phyloP scores from a whole-genome alignment of 805 yeast genomes.

The Wickerhamiella shivajii region DNA sequence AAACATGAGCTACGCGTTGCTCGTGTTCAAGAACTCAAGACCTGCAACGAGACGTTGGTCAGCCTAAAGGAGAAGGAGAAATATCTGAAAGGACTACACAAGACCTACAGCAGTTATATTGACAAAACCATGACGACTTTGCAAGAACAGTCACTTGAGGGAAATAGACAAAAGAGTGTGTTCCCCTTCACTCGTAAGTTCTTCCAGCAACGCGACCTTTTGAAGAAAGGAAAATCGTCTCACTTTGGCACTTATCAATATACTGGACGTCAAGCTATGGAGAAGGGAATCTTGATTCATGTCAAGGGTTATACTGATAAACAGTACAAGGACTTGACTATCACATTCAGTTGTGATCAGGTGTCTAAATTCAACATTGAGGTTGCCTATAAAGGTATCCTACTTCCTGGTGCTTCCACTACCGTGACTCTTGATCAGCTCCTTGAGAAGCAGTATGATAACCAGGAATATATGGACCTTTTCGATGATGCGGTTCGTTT shows the following conservation, averaged over 20 bases:
- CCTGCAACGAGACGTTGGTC: slow-evolving; percentile 32
- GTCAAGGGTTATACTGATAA: slow-evolving; percentile 36
- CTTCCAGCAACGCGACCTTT: slow-evolving; percentile 57
- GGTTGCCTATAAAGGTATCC: slow-evolving; percentile 46
- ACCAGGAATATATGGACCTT: slow-evolving; percentile 35
- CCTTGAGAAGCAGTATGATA: slow-evolving; percentile 60
- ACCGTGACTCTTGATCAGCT: slow-evolving; percentile 57
- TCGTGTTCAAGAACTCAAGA: slow-evolving; percentile 32
- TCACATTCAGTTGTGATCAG: slow-evolving; percentile 62
- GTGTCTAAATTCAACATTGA: slow-evolving; percentile 63
- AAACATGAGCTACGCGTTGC: slow-evolving; percentile 38
- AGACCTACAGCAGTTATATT: slow-evolving; percentile 33
- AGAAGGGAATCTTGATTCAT: slow-evolving; percentile 50
- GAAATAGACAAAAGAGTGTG: slow-evolving; percentile 20
- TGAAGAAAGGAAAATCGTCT: slow-evolving; percentile 41
- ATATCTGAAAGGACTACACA: slow-evolving; percentile 29
- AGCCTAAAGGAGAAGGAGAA: slow-evolving; percentile 33
- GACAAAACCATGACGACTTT: slow-evolving; percentile 36
- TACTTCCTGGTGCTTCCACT: slow-evolving; percentile 40
- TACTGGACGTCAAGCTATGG: slow-evolving; percentile 59
- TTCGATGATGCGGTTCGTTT: slow-evolving; percentile 58
- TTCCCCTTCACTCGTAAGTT: slow-evolving; percentile 52
- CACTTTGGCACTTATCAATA: slow-evolving; percentile 67
- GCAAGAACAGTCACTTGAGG: slow-evolving; percentile 27
- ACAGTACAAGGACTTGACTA: slow-evolving; percentile 50